Evolutionary conservation across 345 rosid species (phyloP).

Genomic region (Salix viminalis): DNA sequence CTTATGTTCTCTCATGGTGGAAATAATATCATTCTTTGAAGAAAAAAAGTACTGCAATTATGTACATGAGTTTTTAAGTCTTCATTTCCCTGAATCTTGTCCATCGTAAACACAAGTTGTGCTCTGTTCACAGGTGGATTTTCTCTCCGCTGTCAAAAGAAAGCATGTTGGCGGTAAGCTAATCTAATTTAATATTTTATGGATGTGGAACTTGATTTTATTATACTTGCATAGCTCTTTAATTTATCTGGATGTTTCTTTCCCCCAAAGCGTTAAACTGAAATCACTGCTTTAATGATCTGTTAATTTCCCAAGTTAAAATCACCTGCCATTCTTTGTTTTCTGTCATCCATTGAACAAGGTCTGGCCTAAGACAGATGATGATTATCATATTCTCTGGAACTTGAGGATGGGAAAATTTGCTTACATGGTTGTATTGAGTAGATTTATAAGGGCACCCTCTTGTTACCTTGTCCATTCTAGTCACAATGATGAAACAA

Average conservation of each 20-base stretch:
- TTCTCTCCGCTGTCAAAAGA: conserved; percentile 77
- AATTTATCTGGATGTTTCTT: neutral
- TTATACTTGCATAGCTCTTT: neutral
- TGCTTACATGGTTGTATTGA: neutral
- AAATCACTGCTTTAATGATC: neutral
- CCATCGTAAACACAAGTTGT: no score
- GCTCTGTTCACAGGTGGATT: conserved; percentile 58
- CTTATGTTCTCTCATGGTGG: no score
- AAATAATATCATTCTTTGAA: no score
- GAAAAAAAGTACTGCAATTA: no score
- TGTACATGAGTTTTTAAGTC: neutral
- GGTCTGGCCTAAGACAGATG: neutral
- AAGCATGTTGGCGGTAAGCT: conserved; percentile 66
- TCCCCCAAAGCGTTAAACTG: neutral
- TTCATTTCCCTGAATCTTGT: neutral
- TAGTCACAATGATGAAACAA: no score
- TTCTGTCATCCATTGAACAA: neutral
- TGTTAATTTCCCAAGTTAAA: neutral
- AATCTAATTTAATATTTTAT: neutral
- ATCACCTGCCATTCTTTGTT: neutral
- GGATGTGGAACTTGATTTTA: neutral
- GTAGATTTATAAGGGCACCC: neutral
- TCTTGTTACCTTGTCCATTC: no score
- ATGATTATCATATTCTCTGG: neutral
- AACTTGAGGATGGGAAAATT: neutral